A percentile compares a stretch with the other conserved stretches of the same genome.
phyloP scores from a whole-genome alignment of 306 rosid species.

The Cercis canadensis region DNA sequence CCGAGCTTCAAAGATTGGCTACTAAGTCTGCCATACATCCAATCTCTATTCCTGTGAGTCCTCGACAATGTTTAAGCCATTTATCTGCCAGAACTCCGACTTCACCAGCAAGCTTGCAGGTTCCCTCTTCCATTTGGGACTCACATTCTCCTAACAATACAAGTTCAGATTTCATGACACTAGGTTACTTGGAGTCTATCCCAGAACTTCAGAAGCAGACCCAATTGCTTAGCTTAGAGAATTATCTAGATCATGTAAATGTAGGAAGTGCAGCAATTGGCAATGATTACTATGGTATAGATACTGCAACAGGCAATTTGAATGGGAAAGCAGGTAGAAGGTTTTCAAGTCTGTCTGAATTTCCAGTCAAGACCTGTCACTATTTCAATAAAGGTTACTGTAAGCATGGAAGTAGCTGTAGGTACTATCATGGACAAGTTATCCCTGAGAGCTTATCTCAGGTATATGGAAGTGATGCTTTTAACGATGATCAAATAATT shows the following conservation, averaged over 20 bases:
- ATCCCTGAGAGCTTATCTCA: slow-evolving; percentile 52
- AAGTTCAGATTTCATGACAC: slow-evolving; percentile 38
- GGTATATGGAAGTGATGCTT: slow-evolving; percentile 42
- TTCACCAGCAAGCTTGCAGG: slow-evolving; percentile 37
- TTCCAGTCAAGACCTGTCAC: slow-evolving; percentile 68
- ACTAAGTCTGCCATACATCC: slow-evolving; percentile 38
- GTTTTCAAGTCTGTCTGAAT: slow-evolving; percentile 45
- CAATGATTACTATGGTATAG: slow-evolving; percentile 49
- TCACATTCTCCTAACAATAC: slow-evolving; percentile 39
- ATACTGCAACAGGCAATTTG: slow-evolving; percentile 35
- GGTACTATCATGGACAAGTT: slow-evolving; percentile 62
- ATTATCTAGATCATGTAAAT: slow-evolving; percentile 46
- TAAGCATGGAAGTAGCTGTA: slow-evolving; percentile 78
- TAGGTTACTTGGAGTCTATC: slow-evolving; percentile 47
- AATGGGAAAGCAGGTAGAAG: slow-evolving; percentile 44
- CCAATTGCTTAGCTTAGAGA: slow-evolving; percentile 51
- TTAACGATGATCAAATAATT: slow-evolving; percentile 55
- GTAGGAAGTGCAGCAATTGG: slow-evolving; percentile 38
- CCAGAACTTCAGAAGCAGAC: slow-evolving; percentile 51
- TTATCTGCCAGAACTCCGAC: slow-evolving; percentile 32
- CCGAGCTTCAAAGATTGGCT: slow-evolving; percentile 49
- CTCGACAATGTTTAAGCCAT: slow-evolving; percentile 44
- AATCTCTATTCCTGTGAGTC: slow-evolving; percentile 35
- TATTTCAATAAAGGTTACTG: slow-evolving; percentile 81
- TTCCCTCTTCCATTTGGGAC: slow-evolving; percentile 51